A percentile compares a stretch with the other conserved stretches of the same genome.
Conservation (phyloP, 2,329 filamentous ascomycete species). For the Beauveria sp. region DNA sequence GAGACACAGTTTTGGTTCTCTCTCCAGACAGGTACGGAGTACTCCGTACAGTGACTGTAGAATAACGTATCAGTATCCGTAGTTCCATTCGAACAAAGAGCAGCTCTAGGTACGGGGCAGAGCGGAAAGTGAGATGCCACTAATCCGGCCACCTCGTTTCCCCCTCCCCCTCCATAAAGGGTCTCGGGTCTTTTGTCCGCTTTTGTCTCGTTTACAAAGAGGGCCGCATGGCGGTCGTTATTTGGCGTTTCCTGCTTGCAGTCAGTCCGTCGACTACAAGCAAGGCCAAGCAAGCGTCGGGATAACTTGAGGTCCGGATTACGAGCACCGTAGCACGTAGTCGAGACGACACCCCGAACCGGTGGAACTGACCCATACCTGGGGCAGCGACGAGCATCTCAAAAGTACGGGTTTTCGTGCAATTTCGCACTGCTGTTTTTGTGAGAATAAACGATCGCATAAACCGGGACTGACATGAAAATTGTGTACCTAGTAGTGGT, state of each 20-base stretch:
- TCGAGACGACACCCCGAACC: too few species aligned
- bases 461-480: background rate
- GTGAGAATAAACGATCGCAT: conserved; percentile 4
- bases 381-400: background rate
- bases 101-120: too few species aligned
- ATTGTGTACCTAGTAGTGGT: too few species aligned
- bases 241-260: background rate
- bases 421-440: background rate
- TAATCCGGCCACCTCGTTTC: background rate
- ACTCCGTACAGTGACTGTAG: background rate
- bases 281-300: background rate
- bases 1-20: background rate
- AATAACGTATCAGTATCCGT: background rate
- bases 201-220: conserved; percentile 1
- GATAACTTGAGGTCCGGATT: conserved; percentile 3
- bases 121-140: background rate
- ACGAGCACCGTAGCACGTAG: background rate
- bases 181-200: conserved; percentile 1
- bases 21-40: background rate
- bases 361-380: background rate
- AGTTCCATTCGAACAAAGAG: background rate
- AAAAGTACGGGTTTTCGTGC: background rate
- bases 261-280: background rate
- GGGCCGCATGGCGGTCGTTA: background rate
- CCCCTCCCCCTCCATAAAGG: background rate